Evolutionary conservation across 1,284 basidiomycete genomes (phyloP).

Genomic region (Ustilago cynodontis): DNA sequence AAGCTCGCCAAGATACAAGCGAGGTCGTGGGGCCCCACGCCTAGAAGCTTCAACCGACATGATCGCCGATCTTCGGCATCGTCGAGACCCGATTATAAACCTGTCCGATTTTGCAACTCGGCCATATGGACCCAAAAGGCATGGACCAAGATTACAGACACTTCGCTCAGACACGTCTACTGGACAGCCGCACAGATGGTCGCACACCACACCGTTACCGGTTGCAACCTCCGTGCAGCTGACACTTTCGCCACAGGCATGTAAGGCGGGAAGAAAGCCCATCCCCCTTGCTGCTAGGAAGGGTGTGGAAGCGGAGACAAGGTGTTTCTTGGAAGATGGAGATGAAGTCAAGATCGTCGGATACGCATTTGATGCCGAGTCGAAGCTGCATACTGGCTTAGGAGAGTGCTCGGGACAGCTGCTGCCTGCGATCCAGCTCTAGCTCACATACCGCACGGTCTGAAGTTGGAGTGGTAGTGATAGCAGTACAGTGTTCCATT

Average conservation of each 20-base stretch:
- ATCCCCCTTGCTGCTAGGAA: slow-evolving; percentile 5
- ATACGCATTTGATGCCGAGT: slow-evolving; percentile 7
- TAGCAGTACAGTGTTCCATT: not conserved
- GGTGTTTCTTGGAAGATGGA: slow-evolving; percentile 13
- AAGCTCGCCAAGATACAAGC: slow-evolving; percentile 4
- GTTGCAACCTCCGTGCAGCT: slow-evolving; percentile 28
- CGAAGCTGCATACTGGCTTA: slow-evolving; percentile 20
- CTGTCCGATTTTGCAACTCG: too few relatives aligned
- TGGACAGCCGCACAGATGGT: slow-evolving; percentile 42
- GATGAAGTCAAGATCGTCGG: slow-evolving; percentile 15
- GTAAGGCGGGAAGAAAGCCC: slow-evolving; percentile 16
- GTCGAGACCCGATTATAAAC: too few relatives aligned
- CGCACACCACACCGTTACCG: slow-evolving; percentile 32
- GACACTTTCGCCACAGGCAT: slow-evolving; percentile 40
- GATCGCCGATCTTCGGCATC: too few relatives aligned
- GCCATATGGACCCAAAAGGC: not conserved
- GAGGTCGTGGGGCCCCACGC: not conserved
- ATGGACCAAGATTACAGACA: slow-evolving; percentile 28
- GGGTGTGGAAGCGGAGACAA: slow-evolving; percentile 8
- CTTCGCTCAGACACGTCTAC: slow-evolving; percentile 33
- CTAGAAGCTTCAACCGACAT: not conserved
- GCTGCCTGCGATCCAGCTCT: too few relatives aligned
- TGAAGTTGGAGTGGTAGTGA: too few relatives aligned
- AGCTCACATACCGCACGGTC: too few relatives aligned
- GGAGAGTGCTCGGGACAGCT: slow-evolving; percentile 17